phyloP scores from a whole-genome alignment of 2,329 filamentous ascomycete species.

The Claviceps sp. region DNA sequence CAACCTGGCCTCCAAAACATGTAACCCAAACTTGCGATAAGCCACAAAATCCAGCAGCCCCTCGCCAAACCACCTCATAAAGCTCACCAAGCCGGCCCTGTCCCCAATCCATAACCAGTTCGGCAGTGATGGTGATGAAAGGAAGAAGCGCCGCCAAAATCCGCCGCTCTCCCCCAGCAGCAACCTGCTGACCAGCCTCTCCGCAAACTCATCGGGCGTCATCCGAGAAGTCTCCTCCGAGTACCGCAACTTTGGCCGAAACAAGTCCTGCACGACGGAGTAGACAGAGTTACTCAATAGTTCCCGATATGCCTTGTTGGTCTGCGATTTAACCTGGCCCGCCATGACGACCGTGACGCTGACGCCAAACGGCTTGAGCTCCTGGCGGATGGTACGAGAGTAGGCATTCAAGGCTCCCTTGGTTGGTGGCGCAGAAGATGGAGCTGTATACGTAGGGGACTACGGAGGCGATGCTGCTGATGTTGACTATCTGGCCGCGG shows the following conservation, averaged over 20 bases:
- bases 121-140: not conserved
- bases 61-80: not conserved
- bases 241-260: not conserved
- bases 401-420: not conserved
- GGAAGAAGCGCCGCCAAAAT: not conserved
- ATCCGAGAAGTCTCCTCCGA: not conserved
- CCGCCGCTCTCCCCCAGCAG: not conserved
- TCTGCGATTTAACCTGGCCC: not conserved
- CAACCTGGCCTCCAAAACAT: not conserved
- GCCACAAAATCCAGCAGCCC: not conserved
- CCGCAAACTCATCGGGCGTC: not conserved
- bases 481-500: not conserved
- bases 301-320: not conserved
- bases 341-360: slow-evolving; percentile 1
- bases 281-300: not conserved
- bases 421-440: not conserved
- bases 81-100: not conserved
- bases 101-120: not conserved
- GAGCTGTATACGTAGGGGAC: not conserved
- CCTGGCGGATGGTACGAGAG: not conserved
- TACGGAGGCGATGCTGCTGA: not conserved
- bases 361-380: not conserved
- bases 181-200: not conserved
- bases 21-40: not conserved
- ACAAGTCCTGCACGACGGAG: not conserved